These are phyloP conservation scores for Penicillium sp. DNA, from an alignment of 2,329 filamentous ascomycete genomes.

Conservation along the genomic window DNA sequence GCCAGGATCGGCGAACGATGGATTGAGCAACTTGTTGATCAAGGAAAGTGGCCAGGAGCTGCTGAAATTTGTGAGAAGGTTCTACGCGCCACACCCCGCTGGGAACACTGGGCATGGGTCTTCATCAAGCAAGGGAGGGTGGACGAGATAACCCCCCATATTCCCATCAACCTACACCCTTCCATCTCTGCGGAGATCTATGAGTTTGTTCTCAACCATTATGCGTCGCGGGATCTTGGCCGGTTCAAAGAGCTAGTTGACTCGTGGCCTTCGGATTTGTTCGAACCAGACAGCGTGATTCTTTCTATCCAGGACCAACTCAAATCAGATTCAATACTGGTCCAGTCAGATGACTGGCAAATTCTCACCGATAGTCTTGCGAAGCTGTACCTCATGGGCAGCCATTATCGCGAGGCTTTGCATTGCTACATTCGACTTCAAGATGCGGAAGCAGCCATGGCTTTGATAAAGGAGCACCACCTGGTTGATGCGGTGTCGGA, in stretches of 20 bases:
- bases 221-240: constrained; percentile 77
- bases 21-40: constrained; percentile 82
- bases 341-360: constrained; percentile 85
- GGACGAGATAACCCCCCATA: constrained; percentile 84
- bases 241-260: constrained; percentile 81
- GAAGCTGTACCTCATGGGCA: constrained; percentile 80
- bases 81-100: constrained; percentile 76
- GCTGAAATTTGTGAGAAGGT: constrained; percentile 84
- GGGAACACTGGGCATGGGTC: constrained; percentile 95
- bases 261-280: constrained; percentile 82
- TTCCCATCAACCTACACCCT: constrained; percentile 80
- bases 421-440: constrained; percentile 88
- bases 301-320: constrained; percentile 83
- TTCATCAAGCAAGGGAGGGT: constrained; percentile 87
- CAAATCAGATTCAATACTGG: constrained; percentile 73
- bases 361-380: constrained; percentile 87
- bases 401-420: constrained; percentile 81
- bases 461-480: constrained; percentile 83
- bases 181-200: constrained; percentile 83
- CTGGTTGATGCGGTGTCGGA: constrained; percentile 88
- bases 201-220: constrained; percentile 87
- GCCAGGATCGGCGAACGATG: constrained; percentile 89
- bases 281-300: constrained; percentile 77
- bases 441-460: constrained; percentile 88
- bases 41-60: constrained; percentile 76